Conservation (phyloP, 257 asterid genomes). For the Petunia axillaris region DNA sequence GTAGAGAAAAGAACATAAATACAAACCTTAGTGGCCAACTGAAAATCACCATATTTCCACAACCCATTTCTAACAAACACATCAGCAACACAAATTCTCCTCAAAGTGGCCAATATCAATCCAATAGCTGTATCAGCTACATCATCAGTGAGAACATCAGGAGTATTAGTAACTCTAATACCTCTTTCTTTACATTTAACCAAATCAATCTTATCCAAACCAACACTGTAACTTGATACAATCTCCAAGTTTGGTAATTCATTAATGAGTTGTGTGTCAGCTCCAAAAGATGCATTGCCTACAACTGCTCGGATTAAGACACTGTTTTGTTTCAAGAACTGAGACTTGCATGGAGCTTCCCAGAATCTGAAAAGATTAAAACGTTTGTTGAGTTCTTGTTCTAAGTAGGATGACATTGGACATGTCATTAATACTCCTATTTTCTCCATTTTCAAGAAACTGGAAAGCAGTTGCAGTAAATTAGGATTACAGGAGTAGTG, state of each 20-base stretch:
- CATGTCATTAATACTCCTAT: constrained; percentile 60
- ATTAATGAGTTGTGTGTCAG: constrained; percentile 61
- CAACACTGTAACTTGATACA: constrained; percentile 72
- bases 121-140: constrained; percentile 77
- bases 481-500: too few relatives aligned
- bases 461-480: too few relatives aligned
- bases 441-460: constrained; percentile 39
- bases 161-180: constrained; percentile 77
- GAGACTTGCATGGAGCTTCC: constrained; percentile 42
- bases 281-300: constrained; percentile 56
- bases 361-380: constrained; percentile 66
- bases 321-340: constrained; percentile 40
- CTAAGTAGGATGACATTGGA: constrained; percentile 65
- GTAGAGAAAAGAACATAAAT: not conserved
- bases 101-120: constrained; percentile 49
- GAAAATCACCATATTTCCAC: constrained; percentile 56
- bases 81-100: constrained; percentile 60
- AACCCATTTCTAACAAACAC: constrained; percentile 48
- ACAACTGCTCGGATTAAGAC: constrained; percentile 62
- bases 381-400: constrained; percentile 59
- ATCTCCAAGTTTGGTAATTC: constrained; percentile 67
- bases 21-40: constrained; percentile 55
- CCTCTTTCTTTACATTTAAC: constrained; percentile 62
- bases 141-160: constrained; percentile 83
- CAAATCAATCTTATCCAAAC: constrained; percentile 75